A percentile compares a stretch with the other conserved stretches of the same genome.
Conservation (phyloP, 345 rosid genomes). For the Gossypium anomalum region DNA sequence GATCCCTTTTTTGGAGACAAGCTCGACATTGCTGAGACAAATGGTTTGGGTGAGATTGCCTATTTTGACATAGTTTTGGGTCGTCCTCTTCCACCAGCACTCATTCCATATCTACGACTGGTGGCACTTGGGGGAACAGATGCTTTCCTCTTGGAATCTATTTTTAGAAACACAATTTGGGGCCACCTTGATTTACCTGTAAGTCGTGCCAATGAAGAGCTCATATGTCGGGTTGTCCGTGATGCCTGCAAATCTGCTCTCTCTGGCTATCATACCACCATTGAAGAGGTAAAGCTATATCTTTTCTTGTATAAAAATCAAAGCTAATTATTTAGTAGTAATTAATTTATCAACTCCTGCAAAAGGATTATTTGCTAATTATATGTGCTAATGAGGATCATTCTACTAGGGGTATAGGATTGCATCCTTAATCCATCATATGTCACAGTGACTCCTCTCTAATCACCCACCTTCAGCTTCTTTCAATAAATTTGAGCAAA, state of each 20-base stretch:
- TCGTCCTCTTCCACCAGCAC: slow-evolving; percentile 58
- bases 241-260: slow-evolving; percentile 87
- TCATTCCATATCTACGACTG: slow-evolving; percentile 75
- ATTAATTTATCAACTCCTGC: background rate
- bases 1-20: slow-evolving; percentile 72
- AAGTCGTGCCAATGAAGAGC: slow-evolving; percentile 79
- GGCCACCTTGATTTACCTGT: slow-evolving; percentile 83
- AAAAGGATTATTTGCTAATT: background rate
- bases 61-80: slow-evolving; percentile 70
- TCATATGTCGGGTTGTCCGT: slow-evolving; percentile 67
- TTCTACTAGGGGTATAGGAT: background rate
- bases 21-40: slow-evolving; percentile 77
- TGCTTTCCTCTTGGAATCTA: slow-evolving; percentile 76
- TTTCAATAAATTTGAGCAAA: background rate
- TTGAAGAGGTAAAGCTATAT: slow-evolving; percentile 61
- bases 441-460: background rate
- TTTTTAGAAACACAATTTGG: slow-evolving; percentile 81
- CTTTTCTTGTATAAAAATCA: background rate
- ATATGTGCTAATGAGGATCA: background rate
- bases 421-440: background rate
- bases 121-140: slow-evolving; percentile 84
- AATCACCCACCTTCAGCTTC: background rate
- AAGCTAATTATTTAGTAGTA: background rate
- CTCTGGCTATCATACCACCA: slow-evolving; percentile 60
- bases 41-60: slow-evolving; percentile 65